Base-by-base conservation (phyloP, 495 filamentous ascomycete species). In the Aspergillus nidulans region DNA sequence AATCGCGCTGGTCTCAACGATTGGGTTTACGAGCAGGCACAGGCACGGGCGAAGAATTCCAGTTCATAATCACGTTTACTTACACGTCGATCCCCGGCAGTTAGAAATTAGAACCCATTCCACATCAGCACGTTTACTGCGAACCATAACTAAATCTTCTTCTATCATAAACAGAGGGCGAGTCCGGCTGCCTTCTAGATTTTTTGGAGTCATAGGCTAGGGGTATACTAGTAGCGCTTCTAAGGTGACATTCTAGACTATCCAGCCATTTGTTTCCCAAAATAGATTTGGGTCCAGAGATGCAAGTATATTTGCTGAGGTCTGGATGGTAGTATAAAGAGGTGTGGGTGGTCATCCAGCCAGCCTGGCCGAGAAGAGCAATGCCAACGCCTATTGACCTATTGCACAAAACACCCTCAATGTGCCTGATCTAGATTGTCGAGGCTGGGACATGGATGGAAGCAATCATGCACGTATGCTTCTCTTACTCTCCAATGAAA, bases 1-100 rank as follows among this genome's bases (percentile, higher is more conserved):
- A 99, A 99, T 71, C 82, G 84, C 30, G 79, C 81, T 24, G 91
- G 92, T 32, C 74, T 98, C 48, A 98, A 98, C 63, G 94, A 98
- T 69, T 98, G 94, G 94, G 81, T 97, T 52, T 91, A 90, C 65
- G 91, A 97, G 73, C 80, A 87, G 62, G 79, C 78, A 23, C 80
- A 87, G 30, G 72, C 72, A 49, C 36, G 18, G 36, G 36, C 36
- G n/a, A 60, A 68, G 45, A 69, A 70, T 48, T 62, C 68, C 23
- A 71, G 64, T 58, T 66, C 66, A 16, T 72, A 65, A 69, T 16
- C 38, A 4, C 21, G 4, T 39, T 8, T 43, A 21, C 24, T n/a
- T 24, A 32, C 46, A n/a, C 19, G 1, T 15, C 49, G 32, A 48
- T 16, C 34, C 25, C 48, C 19, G 21, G 36, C 40, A 28, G 38